Evolutionary conservation across 805 yeast species (phyloP), one percentile per base, ranked within the genome.

Genomic region (Metschnikowia henanensis): DNA sequence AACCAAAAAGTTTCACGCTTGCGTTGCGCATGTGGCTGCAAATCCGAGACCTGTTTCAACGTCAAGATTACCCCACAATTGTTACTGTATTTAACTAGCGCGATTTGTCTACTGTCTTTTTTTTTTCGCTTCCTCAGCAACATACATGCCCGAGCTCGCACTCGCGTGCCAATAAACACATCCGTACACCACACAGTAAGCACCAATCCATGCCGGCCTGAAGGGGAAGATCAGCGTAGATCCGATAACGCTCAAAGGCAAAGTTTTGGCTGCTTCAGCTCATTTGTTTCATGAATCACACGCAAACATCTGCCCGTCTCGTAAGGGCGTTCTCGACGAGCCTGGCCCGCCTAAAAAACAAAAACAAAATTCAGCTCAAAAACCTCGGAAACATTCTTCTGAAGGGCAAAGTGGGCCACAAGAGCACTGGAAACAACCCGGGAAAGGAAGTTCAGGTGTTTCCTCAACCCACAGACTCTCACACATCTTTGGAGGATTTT

Each of bases 381-480:
- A 59, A 55, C 26, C 52, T 69, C 23, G 73, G 70, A 13, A 39
- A 55, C 39, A 51, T 60, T 10, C 54, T 69, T 15, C 72, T 61
- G 48, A 62, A 63, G 33, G 71, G 70, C 2, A 60, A 57, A 37
- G 47, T 66, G 12, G 57, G 56, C 22, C 39, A 46, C 32, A 13
- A 40, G 22, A 32, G 36, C 29, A 21, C 30, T 8, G 23, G 26
- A 13, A 35, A 30, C n/a, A 29, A 18, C 28, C 30, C 45, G 7
- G 16, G 21, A 22, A 39, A 43, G 34, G 35, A 42, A 6, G 36
- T 23, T 12, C 35, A 35, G 15, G 33, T 31, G 25, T 12, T 18
- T 15, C 31, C 41, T 6, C 30, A 28, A 17, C 25, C 21, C 25
- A 15, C 31, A 16, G 17, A 25, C 6, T n/a, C 30, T 3, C 48